These are phyloP conservation scores for Ophiorrhiza pumila DNA, from an alignment of 257 asterid genomes.

Conservation along the genomic window DNA sequence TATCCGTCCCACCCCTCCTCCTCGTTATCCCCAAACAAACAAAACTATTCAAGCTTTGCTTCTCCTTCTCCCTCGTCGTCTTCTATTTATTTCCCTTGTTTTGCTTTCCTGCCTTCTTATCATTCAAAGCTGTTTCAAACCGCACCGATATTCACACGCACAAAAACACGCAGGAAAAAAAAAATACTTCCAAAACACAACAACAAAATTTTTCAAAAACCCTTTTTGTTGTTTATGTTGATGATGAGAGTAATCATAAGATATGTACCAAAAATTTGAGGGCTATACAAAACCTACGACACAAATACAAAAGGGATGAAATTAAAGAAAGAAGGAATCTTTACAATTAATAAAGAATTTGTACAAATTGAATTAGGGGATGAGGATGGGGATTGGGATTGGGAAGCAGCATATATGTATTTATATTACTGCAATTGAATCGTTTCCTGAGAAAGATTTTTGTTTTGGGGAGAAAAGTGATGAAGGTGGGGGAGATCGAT, in stretches of 20 bases:
- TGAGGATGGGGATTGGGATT: too few species aligned
- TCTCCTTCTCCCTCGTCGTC: slow-evolving; percentile 9
- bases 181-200: slow-evolving; percentile 31
- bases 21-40: slow-evolving; percentile 34
- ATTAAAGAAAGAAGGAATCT: background rate
- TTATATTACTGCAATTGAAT: too few species aligned
- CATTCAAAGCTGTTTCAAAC: slow-evolving; percentile 13
- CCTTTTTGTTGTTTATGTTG: slow-evolving; percentile 38
- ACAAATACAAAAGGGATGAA: background rate
- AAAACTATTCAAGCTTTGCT: background rate
- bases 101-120: background rate
- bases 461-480: slow-evolving; percentile 24
- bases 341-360: slow-evolving; percentile 37
- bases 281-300: background rate
- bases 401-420: slow-evolving; percentile 1
- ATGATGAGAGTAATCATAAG: background rate
- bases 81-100: slow-evolving; percentile 18
- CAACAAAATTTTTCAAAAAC: slow-evolving; percentile 49
- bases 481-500: slow-evolving; percentile 14
- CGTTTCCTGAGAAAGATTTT: slow-evolving; percentile 3
- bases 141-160: slow-evolving; percentile 33
- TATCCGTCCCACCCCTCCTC: background rate
- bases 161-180: slow-evolving; percentile 9
- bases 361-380: slow-evolving; percentile 35
- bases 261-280: background rate